phyloP scores from a whole-genome alignment of 768 basidiomycete species.

The Gloeostereum incarnatum region DNA sequence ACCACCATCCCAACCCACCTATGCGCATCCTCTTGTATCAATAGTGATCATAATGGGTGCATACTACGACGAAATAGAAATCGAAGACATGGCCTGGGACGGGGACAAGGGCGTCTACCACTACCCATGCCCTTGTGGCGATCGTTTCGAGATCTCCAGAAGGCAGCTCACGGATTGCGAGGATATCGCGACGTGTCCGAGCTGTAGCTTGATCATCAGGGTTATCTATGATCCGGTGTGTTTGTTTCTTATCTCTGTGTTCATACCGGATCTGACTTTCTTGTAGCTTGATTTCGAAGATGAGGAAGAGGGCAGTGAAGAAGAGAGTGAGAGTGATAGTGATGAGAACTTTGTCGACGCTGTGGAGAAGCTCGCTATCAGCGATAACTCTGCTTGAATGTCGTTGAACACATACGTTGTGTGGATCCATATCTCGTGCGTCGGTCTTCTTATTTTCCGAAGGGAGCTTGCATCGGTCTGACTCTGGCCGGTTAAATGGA shows the following conservation, averaged over 20 bases:
- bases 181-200: slow-evolving; percentile 93
- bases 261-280: slow-evolving; percentile 5
- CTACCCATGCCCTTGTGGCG: slow-evolving; percentile 96
- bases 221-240: slow-evolving; percentile 89
- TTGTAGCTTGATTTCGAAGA: slow-evolving; percentile 78
- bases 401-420: too few relatives aligned
- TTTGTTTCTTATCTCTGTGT: slow-evolving; percentile 5
- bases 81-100: slow-evolving; percentile 95
- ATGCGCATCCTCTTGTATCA: too few relatives aligned
- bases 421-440: too few relatives aligned
- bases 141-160: slow-evolving; percentile 92
- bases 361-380: slow-evolving; percentile 50
- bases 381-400: too few relatives aligned
- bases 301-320: slow-evolving; percentile 44
- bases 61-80: slow-evolving; percentile 95
- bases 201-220: slow-evolving; percentile 87
- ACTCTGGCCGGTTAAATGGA: too few relatives aligned
- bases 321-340: slow-evolving; percentile 25
- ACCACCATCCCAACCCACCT: too few relatives aligned
- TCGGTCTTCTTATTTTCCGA: too few relatives aligned
- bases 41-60: slow-evolving; percentile 74
- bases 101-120: slow-evolving; percentile 75
- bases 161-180: slow-evolving; percentile 81
- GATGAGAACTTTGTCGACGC: slow-evolving; percentile 55
- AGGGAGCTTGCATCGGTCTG: too few relatives aligned